Conservation (phyloP, 1,284 basidiomycete species). For the Polyporus tsugae region DNA sequence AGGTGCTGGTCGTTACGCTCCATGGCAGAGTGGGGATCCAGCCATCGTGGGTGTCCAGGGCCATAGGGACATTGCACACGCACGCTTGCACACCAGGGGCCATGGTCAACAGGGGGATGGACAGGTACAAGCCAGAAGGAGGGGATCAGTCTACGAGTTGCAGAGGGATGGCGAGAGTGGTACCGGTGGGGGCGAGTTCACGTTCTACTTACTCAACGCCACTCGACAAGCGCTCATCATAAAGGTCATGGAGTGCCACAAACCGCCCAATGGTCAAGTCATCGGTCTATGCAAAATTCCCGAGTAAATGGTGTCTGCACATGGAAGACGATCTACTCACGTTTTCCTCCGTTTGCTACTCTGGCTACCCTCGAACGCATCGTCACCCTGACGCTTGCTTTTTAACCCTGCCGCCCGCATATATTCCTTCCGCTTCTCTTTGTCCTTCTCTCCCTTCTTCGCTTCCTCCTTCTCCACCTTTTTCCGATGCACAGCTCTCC, state of each 20-base stretch:
- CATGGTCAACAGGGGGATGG: too few species aligned
- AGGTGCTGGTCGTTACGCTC: background rate
- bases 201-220: too few species aligned
- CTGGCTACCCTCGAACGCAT: conserved; percentile 60
- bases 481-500: conserved; percentile 68
- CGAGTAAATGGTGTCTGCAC: background rate
- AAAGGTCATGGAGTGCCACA: too few species aligned
- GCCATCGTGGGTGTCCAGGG: conserved; percentile 12
- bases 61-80: conserved; percentile 17
- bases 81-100: background rate
- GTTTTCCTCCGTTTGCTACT: conserved; percentile 54
- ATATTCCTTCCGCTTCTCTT: conserved; percentile 81
- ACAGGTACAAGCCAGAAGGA: too few species aligned
- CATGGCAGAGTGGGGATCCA: conserved; percentile 2
- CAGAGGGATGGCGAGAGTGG: too few species aligned
- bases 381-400: conserved; percentile 65
- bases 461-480: conserved; percentile 77
- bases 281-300: background rate
- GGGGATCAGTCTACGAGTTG: too few species aligned
- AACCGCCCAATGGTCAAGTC: background rate
- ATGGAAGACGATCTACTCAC: conserved; percentile 5
- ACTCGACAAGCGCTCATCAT: too few species aligned
- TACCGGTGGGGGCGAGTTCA: too few species aligned
- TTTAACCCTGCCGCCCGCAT: conserved; percentile 81
- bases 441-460: conserved; percentile 58